Evolutionary conservation across 495 filamentous ascomycete species (phyloP).

Genomic region (Hypoxylon intermedium): DNA sequence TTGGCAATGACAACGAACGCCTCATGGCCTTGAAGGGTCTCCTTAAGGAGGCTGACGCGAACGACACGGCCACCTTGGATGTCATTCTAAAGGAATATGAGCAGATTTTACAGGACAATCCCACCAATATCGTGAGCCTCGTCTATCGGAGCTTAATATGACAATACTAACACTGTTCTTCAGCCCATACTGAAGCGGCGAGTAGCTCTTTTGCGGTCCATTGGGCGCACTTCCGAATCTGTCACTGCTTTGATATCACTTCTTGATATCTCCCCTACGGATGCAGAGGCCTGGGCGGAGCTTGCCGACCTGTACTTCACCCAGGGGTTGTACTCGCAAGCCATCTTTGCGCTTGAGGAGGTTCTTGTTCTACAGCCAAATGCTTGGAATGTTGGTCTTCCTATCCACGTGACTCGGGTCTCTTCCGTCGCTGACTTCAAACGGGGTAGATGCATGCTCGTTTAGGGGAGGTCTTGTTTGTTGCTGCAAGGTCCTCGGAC

Average conservation of each 20-base stretch:
- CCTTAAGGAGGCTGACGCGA: conserved; percentile 83
- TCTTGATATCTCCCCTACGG: conserved; percentile 83
- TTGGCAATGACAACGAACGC: conserved; percentile 81
- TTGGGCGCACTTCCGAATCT: conserved; percentile 73
- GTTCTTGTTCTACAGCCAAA: conserved; percentile 87
- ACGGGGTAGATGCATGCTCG: conserved; percentile 77
- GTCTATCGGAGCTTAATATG: not conserved
- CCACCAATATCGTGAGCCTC: conserved; percentile 76
- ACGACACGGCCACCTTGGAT: conserved; percentile 66
- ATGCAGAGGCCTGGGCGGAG: conserved; percentile 94
- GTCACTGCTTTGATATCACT: conserved; percentile 74
- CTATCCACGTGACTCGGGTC: conserved; percentile 3
- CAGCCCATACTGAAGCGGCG: conserved; percentile 88
- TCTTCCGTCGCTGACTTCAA: conserved; percentile 32
- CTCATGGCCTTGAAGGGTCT: conserved; percentile 82
- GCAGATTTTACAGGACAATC: conserved; percentile 71
- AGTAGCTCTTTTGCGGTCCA: conserved; percentile 76
- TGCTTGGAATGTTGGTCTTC: conserved; percentile 83
- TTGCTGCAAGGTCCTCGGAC: conserved; percentile 62
- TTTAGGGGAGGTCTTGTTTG: conserved; percentile 81
- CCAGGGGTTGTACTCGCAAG: conserved; percentile 78
- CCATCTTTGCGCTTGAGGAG: conserved; percentile 89
- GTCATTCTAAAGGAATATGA: conserved; percentile 78
- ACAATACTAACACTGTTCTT: conserved; percentile 26
- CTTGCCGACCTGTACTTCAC: conserved; percentile 82